phyloP scores from a whole-genome alignment of 169 alveolate genomes.

The Neospora caninum region DNA sequence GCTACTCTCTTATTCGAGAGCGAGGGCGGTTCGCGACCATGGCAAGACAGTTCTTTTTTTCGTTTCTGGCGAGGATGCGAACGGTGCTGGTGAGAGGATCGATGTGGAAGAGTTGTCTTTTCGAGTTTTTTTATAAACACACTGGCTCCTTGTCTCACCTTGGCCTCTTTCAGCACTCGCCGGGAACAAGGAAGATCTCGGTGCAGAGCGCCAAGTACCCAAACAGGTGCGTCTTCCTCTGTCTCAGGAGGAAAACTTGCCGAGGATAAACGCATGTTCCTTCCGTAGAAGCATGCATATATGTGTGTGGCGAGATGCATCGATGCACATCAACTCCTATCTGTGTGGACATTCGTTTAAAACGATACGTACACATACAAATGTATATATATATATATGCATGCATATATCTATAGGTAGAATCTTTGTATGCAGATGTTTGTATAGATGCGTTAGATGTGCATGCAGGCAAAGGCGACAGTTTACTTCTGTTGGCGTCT shows the following conservation, averaged over 20 bases:
- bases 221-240: constrained; percentile 42
- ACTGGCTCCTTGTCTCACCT: too few relatives aligned
- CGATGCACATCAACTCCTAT: too few relatives aligned
- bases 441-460: background rate
- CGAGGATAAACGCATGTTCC: background rate
- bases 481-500: background rate
- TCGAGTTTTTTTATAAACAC: too few relatives aligned
- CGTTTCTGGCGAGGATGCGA: too few relatives aligned
- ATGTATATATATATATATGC: background rate
- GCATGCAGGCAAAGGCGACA: background rate
- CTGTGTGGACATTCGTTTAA: background rate
- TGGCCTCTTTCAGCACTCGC: constrained; percentile 76
- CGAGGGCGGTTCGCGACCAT: too few relatives aligned
- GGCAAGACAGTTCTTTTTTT: too few relatives aligned
- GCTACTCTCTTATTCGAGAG: too few relatives aligned
- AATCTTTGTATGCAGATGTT: background rate
- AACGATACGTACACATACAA: background rate
- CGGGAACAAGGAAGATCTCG: constrained; percentile 87
- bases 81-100: too few relatives aligned
- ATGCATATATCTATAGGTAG: background rate
- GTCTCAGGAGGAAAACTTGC: background rate
- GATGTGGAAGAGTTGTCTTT: too few relatives aligned
- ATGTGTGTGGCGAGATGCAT: too few relatives aligned
- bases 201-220: constrained; percentile 79
- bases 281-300: too few relatives aligned